These are phyloP conservation scores for Nakaseomyces glabratus DNA, from an alignment of 1,139 yeast species.

Conservation along the genomic window DNA sequence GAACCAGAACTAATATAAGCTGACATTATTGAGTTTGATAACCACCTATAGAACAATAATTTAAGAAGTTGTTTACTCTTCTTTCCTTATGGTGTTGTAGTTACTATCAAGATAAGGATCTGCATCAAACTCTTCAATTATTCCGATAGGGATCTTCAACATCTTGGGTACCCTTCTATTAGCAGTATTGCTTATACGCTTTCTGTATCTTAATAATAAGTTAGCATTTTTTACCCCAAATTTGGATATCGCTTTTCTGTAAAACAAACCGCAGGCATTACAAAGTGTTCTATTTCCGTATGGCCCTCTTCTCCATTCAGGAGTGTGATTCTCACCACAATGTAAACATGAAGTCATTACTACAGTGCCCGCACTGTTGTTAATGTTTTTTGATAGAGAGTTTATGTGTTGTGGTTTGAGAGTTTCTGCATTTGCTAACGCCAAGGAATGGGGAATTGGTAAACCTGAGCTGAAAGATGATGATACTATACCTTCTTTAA, in stretches of 20 bases:
- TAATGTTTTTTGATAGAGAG: background rate
- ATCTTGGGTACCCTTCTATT: slow-evolving; percentile 26
- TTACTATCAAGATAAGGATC: slow-evolving; percentile 20
- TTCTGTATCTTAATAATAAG: slow-evolving; percentile 26
- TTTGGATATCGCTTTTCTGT: slow-evolving; percentile 54
- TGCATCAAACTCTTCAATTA: slow-evolving; percentile 17
- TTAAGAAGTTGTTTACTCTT: background rate
- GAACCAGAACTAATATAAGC: no score
- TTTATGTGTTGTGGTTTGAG: background rate
- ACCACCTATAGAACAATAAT: no score
- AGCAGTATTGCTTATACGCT: slow-evolving; percentile 18
- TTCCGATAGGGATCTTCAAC: slow-evolving; percentile 22
- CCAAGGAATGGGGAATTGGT: slow-evolving; percentile 1
- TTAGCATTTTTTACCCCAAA: slow-evolving; percentile 27
- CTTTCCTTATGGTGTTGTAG: slow-evolving; percentile 15
- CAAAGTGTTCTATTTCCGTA: slow-evolving; percentile 66
- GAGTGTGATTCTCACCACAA: slow-evolving; percentile 69
- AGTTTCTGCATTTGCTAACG: background rate
- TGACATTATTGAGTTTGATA: no score
- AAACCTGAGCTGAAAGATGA: slow-evolving; percentile 1
- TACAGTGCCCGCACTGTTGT: background rate
- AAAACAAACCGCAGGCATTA: slow-evolving; percentile 76
- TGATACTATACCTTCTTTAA: background rate
- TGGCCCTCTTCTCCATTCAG: slow-evolving; percentile 82
- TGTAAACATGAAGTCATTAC: slow-evolving; percentile 35